Evolutionary conservation across 306 rosid genomes (phyloP).

Genomic region (Macrotyloma uniflorum): DNA sequence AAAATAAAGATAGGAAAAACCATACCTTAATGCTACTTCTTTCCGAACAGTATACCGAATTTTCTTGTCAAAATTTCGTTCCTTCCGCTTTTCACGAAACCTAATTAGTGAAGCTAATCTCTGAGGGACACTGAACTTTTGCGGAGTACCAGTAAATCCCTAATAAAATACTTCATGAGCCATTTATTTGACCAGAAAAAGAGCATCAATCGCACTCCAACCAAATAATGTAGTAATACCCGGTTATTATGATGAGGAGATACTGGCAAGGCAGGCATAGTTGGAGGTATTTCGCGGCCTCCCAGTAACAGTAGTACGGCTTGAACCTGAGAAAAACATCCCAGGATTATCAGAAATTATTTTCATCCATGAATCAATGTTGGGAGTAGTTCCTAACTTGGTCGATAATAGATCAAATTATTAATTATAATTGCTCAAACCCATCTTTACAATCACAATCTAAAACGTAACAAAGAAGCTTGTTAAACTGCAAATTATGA

Average conservation of each 20-base stretch:
- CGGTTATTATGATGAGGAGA: slow-evolving; percentile 49
- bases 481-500: slow-evolving; percentile 5
- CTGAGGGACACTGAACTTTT: slow-evolving; percentile 65
- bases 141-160: slow-evolving; percentile 62
- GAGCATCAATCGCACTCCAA: slow-evolving; percentile 34
- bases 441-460: slow-evolving; percentile 8
- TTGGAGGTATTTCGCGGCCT: slow-evolving; percentile 66
- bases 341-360: slow-evolving; percentile 30
- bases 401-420: slow-evolving; percentile 19
- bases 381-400: slow-evolving; percentile 19
- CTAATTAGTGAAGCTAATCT: slow-evolving; percentile 78
- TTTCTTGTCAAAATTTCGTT: slow-evolving; percentile 80
- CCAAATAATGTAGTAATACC: slow-evolving; percentile 52
- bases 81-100: slow-evolving; percentile 85
- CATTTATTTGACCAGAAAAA: slow-evolving; percentile 45
- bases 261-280: slow-evolving; percentile 48
- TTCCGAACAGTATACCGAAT: slow-evolving; percentile 81
- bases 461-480: slow-evolving; percentile 6
- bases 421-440: slow-evolving; percentile 14
- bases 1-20: slow-evolving; percentile 35
- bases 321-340: slow-evolving; percentile 67
- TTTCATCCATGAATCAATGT: slow-evolving; percentile 9
- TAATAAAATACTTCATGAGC: slow-evolving; percentile 56
- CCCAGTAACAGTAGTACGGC: slow-evolving; percentile 73
- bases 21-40: slow-evolving; percentile 80